Evolutionary conservation across 2,329 filamentous ascomycete species (phyloP), one percentile per base, ranked within the genome.

Genomic region (Fusarium sp.): DNA sequence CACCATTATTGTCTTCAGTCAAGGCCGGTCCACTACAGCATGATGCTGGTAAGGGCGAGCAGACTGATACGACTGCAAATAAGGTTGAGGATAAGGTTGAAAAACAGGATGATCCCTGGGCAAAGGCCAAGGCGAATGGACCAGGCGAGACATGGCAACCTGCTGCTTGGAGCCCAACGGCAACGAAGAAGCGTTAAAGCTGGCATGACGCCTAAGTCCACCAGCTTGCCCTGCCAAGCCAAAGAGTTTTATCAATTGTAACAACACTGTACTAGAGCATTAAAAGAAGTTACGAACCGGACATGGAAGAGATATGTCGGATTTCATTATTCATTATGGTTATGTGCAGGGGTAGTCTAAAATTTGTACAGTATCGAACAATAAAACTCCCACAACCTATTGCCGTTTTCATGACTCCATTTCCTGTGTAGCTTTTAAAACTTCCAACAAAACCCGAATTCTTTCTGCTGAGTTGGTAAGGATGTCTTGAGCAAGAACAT

Each of bases 141-240:
- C 87, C 88, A 0, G 83, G 89, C 54, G 89, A 92, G 75, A 82
- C 79, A n/a, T 92, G 89, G 89, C 88, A 91, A 76, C 90, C 90
- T 0, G 75, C 86, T 47, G 79, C 87, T 5, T 92, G 90, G 90
- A 80, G 76, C 7, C 87, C 87, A 6, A 77, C 77, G 3, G 69
- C 81, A n/a, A 54, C 68, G 13, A 81, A 76, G 70, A 79, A 76
- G 62, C 65, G 62, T 46, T 75, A 59, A 74, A 37, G 40, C 39
- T 49, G 19, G 30, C 30, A 30, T 54, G 33, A 20, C 20, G 33
- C 15, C 13, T 17, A 37, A 19, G n/a, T 47, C 45, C 30, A 28
- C n/a, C 22, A 64, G 43, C 39, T 49, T 19, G 43, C 39, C 46
- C 19, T 19, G 20, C 9, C 33, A 30, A 43, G 20, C 10, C 7